Base-by-base conservation (phyloP, 2,329 filamentous ascomycete species). In the Delphinella strobiligena region DNA sequence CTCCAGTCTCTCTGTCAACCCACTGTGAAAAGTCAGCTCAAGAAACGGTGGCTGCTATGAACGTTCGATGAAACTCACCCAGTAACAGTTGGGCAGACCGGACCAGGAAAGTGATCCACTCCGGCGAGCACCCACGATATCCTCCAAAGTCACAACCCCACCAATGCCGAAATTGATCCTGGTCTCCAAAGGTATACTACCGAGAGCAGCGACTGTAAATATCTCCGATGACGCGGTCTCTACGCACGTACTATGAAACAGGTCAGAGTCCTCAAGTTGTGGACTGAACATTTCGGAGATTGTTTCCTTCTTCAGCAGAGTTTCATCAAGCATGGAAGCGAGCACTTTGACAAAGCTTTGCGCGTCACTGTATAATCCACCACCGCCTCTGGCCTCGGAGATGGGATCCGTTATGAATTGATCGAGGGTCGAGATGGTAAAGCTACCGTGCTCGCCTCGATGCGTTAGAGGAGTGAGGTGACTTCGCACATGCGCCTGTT, bases 301-400 rank as follows among this genome's bases (percentile, higher is more conserved):
- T 0, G 62, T 69, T 3, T 52, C 51, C 0, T 56, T 54, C 16
- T 53, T 59, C 5, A 76, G 59, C 0, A 75, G 46, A 31, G 60
- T 65, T 3, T 62, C 65, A 37, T 74, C 70, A 34, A 74, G 56
- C 2, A 76, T 49, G 2, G 67, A 69, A 2, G 54, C 55, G 3
- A 71, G 48, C 4, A 75, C 50, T 29, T 61, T 61, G 37, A 66
- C 44, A 42, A 67, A 74, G 17, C 68, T 62, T 0, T 44, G 27
- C 4, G 64, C 54, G 2, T 55, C 51, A 3, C 47, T 45, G 33
- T 55, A 57, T 1, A 38, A 41, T 2, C 57, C 57, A 11, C 54
- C 51, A 1, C 57, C 57, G 17, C 57, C 57, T 1, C 46, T 45
- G 7, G 44, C 46, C 4, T 45, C 45, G 33, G 52, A 55, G 36